Percentiles rank a stretch among this genome's conserved stretches.
phyloP scores from a whole-genome alignment of 352 stramenopile genomes.

The Phytophthora kernoviae region DNA sequence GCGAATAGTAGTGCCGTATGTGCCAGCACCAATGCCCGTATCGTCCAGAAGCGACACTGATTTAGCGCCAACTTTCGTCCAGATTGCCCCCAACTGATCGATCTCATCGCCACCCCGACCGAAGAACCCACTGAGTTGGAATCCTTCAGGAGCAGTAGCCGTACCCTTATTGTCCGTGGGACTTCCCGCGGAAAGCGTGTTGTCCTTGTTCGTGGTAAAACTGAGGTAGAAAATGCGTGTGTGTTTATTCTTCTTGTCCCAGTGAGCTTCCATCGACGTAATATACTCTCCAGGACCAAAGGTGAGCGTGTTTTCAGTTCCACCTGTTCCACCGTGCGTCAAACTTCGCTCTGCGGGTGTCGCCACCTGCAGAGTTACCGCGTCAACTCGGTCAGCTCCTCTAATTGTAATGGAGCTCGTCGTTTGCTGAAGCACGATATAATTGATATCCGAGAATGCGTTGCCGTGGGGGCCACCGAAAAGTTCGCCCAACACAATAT shows the following conservation, averaged over 20 bases:
- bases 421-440: neutral
- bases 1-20: conserved; percentile 11
- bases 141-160: conserved; percentile 4
- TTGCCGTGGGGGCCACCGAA: neutral
- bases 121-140: conserved; percentile 10
- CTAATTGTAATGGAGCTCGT: conserved; percentile 1
- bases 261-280: conserved; percentile 1
- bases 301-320: conserved; percentile 2
- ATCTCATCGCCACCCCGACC: conserved; percentile 13
- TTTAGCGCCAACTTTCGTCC: conserved; percentile 8
- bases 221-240: conserved; percentile 18
- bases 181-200: conserved; percentile 10
- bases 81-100: conserved; percentile 13
- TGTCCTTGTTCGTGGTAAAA: conserved; percentile 11
- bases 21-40: neutral
- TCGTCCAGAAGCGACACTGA: conserved; percentile 7
- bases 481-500: neutral
- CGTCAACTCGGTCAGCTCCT: neutral
- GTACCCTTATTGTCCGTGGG: conserved; percentile 1
- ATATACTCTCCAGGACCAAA: conserved; percentile 1
- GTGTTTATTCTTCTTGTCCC: conserved; percentile 1
- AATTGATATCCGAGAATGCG: conserved; percentile 1
- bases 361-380: conserved; percentile 1
- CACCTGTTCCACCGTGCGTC: neutral
- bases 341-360: neutral